Base-by-base conservation (phyloP, 1,139 yeast genomes). In the Lodderomyces orthopsilosis region DNA sequence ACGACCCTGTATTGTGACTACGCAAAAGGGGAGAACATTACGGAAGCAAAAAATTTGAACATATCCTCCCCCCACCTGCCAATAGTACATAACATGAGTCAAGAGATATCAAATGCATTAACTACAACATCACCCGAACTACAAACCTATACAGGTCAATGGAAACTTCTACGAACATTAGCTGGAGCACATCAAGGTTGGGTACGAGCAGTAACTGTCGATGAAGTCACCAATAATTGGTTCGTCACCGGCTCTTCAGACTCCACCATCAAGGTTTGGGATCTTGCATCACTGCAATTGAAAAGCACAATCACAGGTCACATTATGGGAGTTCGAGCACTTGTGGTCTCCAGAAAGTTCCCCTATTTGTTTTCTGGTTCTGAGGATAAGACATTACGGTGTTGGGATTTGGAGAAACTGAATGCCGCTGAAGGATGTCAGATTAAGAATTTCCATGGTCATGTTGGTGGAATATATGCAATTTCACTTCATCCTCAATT, bases 341-440 rank as follows among this genome's bases (percentile, higher is more conserved):
- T 93, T 22, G 83, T 76, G 0, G 77, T 91, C 1, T 87, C 96
- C 0, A 66, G 75, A 2, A 69, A 86, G 45, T 89, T 81, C 56
- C 97, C 98, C 0, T 93, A 93, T 61, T 68, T 94, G 66, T 94
- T 90, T 59, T 81, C 94, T 9, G 94, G 94, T 22, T 87, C 96
- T 32, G 98, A 93, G 59, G 99, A 94, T 63, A 91, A 91, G 60
- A 77, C 90, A 33, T 89, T 90, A n/a, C 81, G 90, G 57, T 91
- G 98, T 63, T 94, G 98, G 97, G 98, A 94, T 66, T 70, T 94
- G 54, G 98, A 93, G 61, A 78, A 83, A 55, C 88, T 93, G 53
- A 79, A 81, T 54, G 83, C 88, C 1, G 53, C 65, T 1, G 60
- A 68, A 22, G 78, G 78, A 5, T 68, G 75, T 50, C 75, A 70